Evolutionary conservation across 331 rosid species (phyloP), one percentile per base, ranked within the genome.

Genomic region (Saraca asoca): DNA sequence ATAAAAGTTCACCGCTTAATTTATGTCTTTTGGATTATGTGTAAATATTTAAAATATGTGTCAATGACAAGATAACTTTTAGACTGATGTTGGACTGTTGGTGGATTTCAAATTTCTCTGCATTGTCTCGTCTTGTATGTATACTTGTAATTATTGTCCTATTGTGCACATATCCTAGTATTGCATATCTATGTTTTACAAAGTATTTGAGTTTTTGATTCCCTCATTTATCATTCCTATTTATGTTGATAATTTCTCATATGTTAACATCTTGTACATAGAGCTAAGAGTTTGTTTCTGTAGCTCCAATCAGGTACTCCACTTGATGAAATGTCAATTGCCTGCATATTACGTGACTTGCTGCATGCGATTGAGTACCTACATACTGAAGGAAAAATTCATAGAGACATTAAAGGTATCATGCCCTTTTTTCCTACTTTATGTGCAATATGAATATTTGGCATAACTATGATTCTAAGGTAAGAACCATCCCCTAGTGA

Each of bases 271-370:
- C 37, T 51, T 79, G 37, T 51, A 31, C 17, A 12, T 19, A 58
- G 61, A 41, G 66, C 69, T 79, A 62, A 79, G 57, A 19, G 45
- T 79, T 62, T 75, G 55, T 69, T 75, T 63, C 24, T 83, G 80
- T 91, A 94, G 99, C 89, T 94, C 81, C 97, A 94, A 69, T 79
- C 96, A 16, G 99, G 99, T 74, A 84, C 82, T 13, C 99, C 97
- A 15, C 82, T 94, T 39, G 99, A 94, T 86, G 99, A 94, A 86
- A 79, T 58, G 75, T 86, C 99, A 77, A 94, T 94, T 79, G 93
- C 85, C 54, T 90, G 90, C 81, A 90, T 94, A 81, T 87, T 94
- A 53, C 93, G 96, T 44, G 99, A 90, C 81, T 79, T 94, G 89
- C 76, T 94, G 78, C 99, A 85, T 79, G 99, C 99, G 16, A 39